phyloP scores from a whole-genome alignment of 176 grass and related monocot species.

The Phoenix dactylifera region DNA sequence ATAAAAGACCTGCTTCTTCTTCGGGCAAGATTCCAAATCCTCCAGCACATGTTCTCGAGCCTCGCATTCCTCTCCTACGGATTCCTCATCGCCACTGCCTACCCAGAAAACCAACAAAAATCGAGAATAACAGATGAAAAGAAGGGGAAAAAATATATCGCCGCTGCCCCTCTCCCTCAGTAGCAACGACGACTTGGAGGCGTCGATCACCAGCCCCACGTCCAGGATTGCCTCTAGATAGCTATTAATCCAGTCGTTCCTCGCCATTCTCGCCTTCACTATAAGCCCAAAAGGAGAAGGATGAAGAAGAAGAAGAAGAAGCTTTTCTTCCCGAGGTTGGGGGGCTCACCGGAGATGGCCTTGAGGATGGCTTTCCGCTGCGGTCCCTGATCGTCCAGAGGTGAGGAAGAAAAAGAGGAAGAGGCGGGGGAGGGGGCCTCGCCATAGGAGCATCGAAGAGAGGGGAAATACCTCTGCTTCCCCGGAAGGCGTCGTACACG shows the following conservation, averaged over 20 bases:
- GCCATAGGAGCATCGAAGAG: too few species aligned
- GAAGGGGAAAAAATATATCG: not conserved
- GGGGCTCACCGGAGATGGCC: too few species aligned
- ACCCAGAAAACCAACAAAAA: not conserved
- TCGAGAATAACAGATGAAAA: not conserved
- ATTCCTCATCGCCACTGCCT: constrained; percentile 94
- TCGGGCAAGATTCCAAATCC: constrained; percentile 97
- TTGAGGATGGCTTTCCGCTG: too few species aligned
- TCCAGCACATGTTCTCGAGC: constrained; percentile 98
- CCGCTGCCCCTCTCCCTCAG: constrained; percentile 65
- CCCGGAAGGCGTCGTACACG: too few species aligned
- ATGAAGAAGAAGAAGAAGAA: too few species aligned
- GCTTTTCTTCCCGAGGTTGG: too few species aligned
- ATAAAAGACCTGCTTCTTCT: too few species aligned
- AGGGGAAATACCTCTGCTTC: too few species aligned
- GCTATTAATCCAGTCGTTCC: constrained; percentile 77
- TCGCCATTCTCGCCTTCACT: constrained; percentile 30
- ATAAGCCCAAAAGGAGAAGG: too few species aligned
- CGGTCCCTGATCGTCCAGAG: too few species aligned
- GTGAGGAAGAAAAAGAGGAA: too few species aligned
- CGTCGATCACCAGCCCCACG: constrained; percentile 40
- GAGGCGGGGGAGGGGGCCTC: too few species aligned
- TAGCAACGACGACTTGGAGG: constrained; percentile 55
- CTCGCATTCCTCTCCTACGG: constrained; percentile 98
- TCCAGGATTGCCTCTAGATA: constrained; percentile 70